A percentile compares a stretch with the other conserved stretches of the same genome.
phyloP scores from a whole-genome alignment of 2,329 filamentous ascomycete species.

The Atkinsonella texensis region DNA sequence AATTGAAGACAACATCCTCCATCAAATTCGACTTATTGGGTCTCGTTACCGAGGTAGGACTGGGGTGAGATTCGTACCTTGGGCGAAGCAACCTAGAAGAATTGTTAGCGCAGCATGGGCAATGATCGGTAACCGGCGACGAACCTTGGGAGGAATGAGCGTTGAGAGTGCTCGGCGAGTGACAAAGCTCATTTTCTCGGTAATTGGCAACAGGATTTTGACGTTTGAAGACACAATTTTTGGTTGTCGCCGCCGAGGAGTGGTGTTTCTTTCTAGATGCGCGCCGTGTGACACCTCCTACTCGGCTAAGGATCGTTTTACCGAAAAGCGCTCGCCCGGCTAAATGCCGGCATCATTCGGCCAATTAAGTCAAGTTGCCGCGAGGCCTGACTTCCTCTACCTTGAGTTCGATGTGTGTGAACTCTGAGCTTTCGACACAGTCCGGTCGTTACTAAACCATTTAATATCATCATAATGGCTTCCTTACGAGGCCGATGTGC shows the following conservation, averaged over 20 bases:
- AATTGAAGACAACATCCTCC: background rate
- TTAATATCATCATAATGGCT: constrained; percentile 41
- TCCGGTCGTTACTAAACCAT: constrained; percentile 14
- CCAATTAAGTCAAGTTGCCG: constrained; percentile 26
- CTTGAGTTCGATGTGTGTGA: background rate
- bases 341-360: constrained; percentile 28
- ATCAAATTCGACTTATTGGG: background rate
- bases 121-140: constrained; percentile 13
- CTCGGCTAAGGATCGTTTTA: constrained; percentile 14
- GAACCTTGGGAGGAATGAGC: constrained; percentile 97
- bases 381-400: constrained; percentile 12
- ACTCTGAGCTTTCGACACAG: constrained; percentile 8
- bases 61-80: constrained; percentile 41
- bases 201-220: constrained; percentile 9
- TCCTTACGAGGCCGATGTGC: constrained; percentile 48
- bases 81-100: constrained; percentile 61
- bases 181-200: constrained; percentile 79
- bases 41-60: background rate
- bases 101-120: constrained; percentile 13
- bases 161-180: constrained; percentile 87
- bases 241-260: constrained; percentile 18
- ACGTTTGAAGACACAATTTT: constrained; percentile 16
- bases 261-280: constrained; percentile 23
- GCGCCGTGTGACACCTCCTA: constrained; percentile 15
- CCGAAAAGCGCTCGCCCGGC: constrained; percentile 40